Evolutionary conservation across 1,139 yeast species (phyloP), one percentile per base, ranked within the genome.

Genomic region (Meyerozyma carpophila): DNA sequence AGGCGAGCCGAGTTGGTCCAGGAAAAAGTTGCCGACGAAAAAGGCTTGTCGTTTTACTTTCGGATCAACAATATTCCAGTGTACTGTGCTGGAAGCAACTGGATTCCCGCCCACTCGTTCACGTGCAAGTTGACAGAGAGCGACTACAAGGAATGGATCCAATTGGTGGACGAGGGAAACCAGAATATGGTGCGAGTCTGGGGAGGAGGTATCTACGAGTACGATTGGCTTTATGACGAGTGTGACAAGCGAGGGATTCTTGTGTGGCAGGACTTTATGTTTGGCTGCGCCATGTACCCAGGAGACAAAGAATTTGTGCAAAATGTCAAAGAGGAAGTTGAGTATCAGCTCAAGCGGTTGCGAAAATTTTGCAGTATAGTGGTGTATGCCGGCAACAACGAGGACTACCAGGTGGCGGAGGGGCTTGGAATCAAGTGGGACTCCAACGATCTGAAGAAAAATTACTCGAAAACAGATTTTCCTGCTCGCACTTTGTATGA

Each of bases 211-310:
- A 58, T 57, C 44, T 74, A 68, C 50, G 79, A 75, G 47, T 54
- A 53, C 21, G 74, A 71, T 37, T 44, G 48, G 20, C 70, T 74
- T 49, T 74, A 74, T 49, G 56, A 62, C 31, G 66, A 63, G 47
- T 74, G 79, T 55, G 79, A 74, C 47, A 46, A 63, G 24, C 47
- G 60, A 2, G 79, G 79, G 4, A 49, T 74, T 18, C 41, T 74
- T 49, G 68, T 74, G 8, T 74, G 78, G 77, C 79, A 74, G 43
- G 79, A 74, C 52, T 73, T 74, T 50, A 71, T 74, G 78, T 74
- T 75, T 63, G 78, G 77, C 5, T 75, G 79, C 56, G 79, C 77
- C 1, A 70, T 67, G 40, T 75, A 75, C 46, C 79, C 79, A 3
- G 65, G 60, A 0, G 56, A 60, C 44, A 46, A 52, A n/a, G 52